These are phyloP conservation scores for Xerocomus potaroensis DNA, from an alignment of 768 basidiomycete genomes.

Conservation along the genomic window DNA sequence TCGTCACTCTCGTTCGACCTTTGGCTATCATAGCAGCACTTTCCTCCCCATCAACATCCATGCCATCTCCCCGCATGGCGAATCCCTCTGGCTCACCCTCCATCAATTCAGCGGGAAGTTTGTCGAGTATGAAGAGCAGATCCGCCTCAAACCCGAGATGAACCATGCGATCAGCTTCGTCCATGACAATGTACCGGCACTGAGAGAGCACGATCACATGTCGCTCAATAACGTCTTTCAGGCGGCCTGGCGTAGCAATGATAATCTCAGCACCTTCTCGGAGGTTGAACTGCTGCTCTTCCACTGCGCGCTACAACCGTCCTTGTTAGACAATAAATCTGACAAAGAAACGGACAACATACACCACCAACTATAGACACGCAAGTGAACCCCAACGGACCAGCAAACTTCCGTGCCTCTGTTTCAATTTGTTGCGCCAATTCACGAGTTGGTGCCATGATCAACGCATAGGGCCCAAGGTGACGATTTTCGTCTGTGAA, in stretches of 20 bases:
- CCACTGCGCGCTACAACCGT: conserved; percentile 67
- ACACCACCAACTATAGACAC: conserved; percentile 99
- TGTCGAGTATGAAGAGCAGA: conserved; percentile 90
- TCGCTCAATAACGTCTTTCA: conserved; percentile 96
- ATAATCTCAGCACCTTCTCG: conserved; percentile 99
- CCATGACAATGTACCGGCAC: conserved; percentile 99
- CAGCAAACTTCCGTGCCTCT: conserved; percentile 89
- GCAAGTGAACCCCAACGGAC: conserved; percentile 85
- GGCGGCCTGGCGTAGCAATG: conserved; percentile 96
- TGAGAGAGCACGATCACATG: conserved; percentile 94
- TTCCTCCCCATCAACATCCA: conserved; percentile 75
- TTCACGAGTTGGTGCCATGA: conserved; percentile 96
- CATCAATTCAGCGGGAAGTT: conserved; percentile 83
- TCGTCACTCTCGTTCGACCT: conserved; percentile 87
- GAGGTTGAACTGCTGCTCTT: conserved; percentile 97
- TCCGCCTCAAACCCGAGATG: conserved; percentile 95
- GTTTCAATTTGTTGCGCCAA: conserved; percentile 95
- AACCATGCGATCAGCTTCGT: conserved; percentile 99
- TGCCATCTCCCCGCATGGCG: conserved; percentile 40
- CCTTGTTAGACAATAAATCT: conserved; percentile 10
- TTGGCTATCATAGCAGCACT: conserved; percentile 42
- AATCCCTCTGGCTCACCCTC: conserved; percentile 57
- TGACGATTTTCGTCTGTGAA: conserved; percentile 93
- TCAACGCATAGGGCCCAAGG: conserved; percentile 89
- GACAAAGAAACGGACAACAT: conserved; percentile 14